These are phyloP conservation scores for Aspergillus wentii DNA, from an alignment of 495 filamentous ascomycete genomes.

Conservation along the genomic window DNA sequence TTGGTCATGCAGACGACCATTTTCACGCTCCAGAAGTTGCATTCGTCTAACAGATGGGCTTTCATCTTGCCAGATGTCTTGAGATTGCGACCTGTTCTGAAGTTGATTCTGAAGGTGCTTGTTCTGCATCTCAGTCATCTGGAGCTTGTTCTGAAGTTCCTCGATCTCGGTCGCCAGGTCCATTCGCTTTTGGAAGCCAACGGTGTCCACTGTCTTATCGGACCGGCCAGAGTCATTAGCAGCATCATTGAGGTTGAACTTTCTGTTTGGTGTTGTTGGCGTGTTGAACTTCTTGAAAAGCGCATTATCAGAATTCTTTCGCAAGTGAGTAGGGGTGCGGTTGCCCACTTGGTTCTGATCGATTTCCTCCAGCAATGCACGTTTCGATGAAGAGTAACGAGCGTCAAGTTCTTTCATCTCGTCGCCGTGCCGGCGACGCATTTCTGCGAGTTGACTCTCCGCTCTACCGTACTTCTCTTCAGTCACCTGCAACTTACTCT, in stretches of 20 bases:
- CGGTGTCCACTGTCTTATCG: conserved; percentile 83
- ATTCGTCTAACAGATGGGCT: conserved; percentile 77
- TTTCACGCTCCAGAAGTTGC: conserved; percentile 88
- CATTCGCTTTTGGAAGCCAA: conserved; percentile 84
- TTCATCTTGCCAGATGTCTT: conserved; percentile 68
- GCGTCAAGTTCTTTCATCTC: conserved; percentile 71
- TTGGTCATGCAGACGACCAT: conserved; percentile 87
- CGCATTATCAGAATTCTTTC: conserved; percentile 64
- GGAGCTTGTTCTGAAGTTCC: conserved; percentile 89
- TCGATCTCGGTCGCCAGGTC: conserved; percentile 89
- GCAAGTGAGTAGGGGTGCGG: conserved; percentile 71
- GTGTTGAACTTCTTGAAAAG: conserved; percentile 62
- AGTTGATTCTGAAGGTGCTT: conserved; percentile 88
- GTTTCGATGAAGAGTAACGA: conserved; percentile 65
- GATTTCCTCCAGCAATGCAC: conserved; percentile 78
- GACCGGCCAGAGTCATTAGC: conserved; percentile 80
- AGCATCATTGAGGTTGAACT: conserved; percentile 55
- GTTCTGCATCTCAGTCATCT: conserved; percentile 94
- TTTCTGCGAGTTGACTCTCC: conserved; percentile 75
- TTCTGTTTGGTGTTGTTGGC: conserved; percentile 68
- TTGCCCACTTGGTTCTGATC: conserved; percentile 75
- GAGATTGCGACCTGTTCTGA: conserved; percentile 47
- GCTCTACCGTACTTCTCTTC: conserved; percentile 79
- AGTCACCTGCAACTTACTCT: conserved; percentile 78
- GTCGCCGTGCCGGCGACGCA: conserved; percentile 66